phyloP scores from a whole-genome alignment of 345 rosid species.

The Hypericum androsaemum region DNA sequence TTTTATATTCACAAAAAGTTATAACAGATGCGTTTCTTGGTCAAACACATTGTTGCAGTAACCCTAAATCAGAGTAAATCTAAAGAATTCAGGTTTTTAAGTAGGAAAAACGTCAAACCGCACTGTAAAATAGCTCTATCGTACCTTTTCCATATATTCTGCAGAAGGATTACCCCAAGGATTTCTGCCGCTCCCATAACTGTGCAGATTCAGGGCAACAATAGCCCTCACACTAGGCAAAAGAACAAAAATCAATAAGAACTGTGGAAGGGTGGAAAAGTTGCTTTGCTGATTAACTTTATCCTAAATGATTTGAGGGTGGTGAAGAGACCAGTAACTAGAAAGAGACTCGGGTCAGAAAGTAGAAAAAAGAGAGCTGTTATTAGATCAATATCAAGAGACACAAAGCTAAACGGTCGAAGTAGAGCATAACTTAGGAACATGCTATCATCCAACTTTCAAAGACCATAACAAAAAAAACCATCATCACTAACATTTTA shows the following conservation, averaged over 20 bases:
- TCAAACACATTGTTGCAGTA: no score
- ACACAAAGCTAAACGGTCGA: no score
- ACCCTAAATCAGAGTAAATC: no score
- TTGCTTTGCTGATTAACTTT: background rate
- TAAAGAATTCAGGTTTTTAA: no score
- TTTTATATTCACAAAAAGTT: no score
- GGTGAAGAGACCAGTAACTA: no score
- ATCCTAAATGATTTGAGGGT: background rate
- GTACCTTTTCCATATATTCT: conserved; percentile 80
- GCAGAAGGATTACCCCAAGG: conserved; percentile 90
- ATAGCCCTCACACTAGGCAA: conserved; percentile 74
- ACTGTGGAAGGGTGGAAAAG: background rate
- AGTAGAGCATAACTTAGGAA: background rate
- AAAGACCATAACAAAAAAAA: background rate
- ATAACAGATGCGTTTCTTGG: no score
- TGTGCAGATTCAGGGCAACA: conserved; percentile 82
- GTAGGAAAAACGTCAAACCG: no score
- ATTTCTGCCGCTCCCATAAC: conserved; percentile 87
- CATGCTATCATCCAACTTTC: background rate
- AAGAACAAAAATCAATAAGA: conserved; percentile 1
- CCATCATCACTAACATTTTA: conserved; percentile 9
- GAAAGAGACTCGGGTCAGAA: background rate
- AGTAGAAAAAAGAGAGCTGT: background rate
- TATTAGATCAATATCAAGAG: no score
- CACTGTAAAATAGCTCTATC: no score